A percentile compares a stretch with the other conserved stretches of the same genome.
Evolutionary conservation across 1,284 basidiomycete genomes (phyloP).

Genomic region (Sanghuangporus baumii): DNA sequence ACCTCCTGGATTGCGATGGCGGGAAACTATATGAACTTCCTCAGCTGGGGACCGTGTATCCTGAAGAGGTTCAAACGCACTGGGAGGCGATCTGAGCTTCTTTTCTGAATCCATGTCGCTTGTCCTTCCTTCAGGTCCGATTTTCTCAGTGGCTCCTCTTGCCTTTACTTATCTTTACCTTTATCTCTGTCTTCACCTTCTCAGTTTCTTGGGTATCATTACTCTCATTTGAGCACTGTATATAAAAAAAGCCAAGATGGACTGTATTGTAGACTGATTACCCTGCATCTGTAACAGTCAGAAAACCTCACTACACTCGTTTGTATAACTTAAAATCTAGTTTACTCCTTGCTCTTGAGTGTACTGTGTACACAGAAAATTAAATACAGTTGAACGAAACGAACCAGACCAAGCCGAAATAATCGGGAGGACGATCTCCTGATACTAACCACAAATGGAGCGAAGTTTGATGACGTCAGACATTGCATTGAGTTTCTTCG

Average conservation of each 20-base stretch:
- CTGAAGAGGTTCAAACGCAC: slow-evolving; percentile 2
- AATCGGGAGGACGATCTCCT: not conserved
- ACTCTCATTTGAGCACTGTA: not conserved
- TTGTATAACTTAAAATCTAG: not conserved
- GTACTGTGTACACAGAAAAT: too few relatives aligned
- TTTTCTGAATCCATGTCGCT: not conserved
- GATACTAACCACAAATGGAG: not conserved
- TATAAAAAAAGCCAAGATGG: not conserved
- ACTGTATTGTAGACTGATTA: not conserved
- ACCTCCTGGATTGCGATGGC: not conserved
- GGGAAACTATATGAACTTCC: not conserved
- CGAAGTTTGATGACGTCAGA: slow-evolving; percentile 1
- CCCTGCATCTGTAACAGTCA: not conserved
- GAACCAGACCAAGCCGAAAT: not conserved
- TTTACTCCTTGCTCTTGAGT: not conserved
- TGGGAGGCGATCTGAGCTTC: slow-evolving; percentile 11
- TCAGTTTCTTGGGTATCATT: not conserved
- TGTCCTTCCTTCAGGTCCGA: not conserved
- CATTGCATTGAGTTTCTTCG: not conserved
- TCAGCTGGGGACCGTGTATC: slow-evolving; percentile 16
- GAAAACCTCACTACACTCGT: not conserved
- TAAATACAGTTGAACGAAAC: too few relatives aligned
- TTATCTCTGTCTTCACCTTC: not conserved
- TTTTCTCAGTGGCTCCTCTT: not conserved
- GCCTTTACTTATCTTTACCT: not conserved